Conservation (phyloP, 2,329 filamentous ascomycete species). For the Xylariaceae sp. region DNA sequence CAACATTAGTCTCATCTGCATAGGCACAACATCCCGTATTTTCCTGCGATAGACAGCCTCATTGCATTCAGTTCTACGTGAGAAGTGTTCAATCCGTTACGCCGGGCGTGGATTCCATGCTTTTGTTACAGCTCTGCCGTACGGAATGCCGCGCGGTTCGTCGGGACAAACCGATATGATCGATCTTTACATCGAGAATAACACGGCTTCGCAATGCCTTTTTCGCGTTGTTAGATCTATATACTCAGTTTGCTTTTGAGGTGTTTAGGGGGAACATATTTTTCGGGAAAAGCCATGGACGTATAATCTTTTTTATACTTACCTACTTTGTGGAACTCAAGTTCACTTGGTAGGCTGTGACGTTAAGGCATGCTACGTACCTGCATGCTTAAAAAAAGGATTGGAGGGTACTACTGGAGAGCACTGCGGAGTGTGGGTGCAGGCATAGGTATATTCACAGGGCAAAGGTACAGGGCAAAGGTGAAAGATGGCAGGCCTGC, state of each 20-base stretch:
- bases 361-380: constrained; percentile 22
- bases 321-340: constrained; percentile 9
- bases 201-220: constrained; percentile 27
- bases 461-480: constrained; percentile 13
- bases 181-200: constrained; percentile 9
- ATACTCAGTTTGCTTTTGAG: constrained; percentile 37
- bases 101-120: constrained; percentile 13
- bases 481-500: constrained; percentile 16
- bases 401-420: constrained; percentile 5
- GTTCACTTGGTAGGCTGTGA: constrained; percentile 15
- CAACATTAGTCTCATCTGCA: constrained; percentile 25
- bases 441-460: constrained; percentile 11
- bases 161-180: constrained; percentile 19
- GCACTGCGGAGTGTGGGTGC: too few species aligned
- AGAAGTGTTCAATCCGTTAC: constrained; percentile 29
- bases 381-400: constrained; percentile 22
- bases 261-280: constrained; percentile 31
- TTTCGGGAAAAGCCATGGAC: constrained; percentile 31
- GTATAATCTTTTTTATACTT: constrained; percentile 28
- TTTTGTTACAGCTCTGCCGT: constrained; percentile 13
- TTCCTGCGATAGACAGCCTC: constrained; percentile 35
- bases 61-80: constrained; percentile 34
- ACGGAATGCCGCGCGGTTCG: constrained; percentile 11
- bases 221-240: constrained; percentile 39
- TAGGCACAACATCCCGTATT: constrained; percentile 33